A percentile compares a stretch with the other conserved stretches of the same genome.
These are phyloP conservation scores for Laburnicola sp. DNA, from an alignment of 2,329 filamentous ascomycete species.

Conservation along the genomic window DNA sequence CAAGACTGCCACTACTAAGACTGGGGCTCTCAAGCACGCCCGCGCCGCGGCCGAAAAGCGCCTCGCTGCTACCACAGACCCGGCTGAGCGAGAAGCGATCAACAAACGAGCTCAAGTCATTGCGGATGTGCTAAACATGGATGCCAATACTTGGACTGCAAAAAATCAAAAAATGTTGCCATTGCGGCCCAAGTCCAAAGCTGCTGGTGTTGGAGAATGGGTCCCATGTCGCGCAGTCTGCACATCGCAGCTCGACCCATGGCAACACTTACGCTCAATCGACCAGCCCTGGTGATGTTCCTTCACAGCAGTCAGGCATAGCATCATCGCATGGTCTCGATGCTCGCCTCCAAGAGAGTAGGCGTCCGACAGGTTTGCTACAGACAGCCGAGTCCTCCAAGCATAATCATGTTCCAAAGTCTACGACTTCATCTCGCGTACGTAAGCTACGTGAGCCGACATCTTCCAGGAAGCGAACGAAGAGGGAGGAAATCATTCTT, in stretches of 20 bases:
- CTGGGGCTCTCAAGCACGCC: conserved; percentile 72
- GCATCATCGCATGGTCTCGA: conserved; percentile 10
- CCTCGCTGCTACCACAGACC: conserved; percentile 69
- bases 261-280: conserved; percentile 12
- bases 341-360: conserved; percentile 16
- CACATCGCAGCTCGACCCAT: conserved; percentile 2
- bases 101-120: conserved; percentile 70
- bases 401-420: conserved; percentile 3
- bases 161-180: neutral
- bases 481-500: conserved; percentile 74
- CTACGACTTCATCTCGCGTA: conserved; percentile 26
- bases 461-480: conserved; percentile 65
- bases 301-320: conserved; percentile 7
- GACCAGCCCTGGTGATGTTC: conserved; percentile 11
- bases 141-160: conserved; percentile 48
- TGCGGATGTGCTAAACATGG: conserved; percentile 73
- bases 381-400: too few relatives aligned
- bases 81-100: conserved; percentile 68
- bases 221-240: conserved; percentile 24
- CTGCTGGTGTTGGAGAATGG: conserved; percentile 27
- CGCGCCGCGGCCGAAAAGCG: conserved; percentile 80
- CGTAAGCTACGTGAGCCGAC: conserved; percentile 51
- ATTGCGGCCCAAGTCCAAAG: conserved; percentile 11
- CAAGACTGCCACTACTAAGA: conserved; percentile 55
- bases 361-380: too few relatives aligned